Evolutionary conservation across 768 basidiomycete genomes (phyloP), one percentile per base, ranked within the genome.

Genomic region (Phylloporus arenicola): DNA sequence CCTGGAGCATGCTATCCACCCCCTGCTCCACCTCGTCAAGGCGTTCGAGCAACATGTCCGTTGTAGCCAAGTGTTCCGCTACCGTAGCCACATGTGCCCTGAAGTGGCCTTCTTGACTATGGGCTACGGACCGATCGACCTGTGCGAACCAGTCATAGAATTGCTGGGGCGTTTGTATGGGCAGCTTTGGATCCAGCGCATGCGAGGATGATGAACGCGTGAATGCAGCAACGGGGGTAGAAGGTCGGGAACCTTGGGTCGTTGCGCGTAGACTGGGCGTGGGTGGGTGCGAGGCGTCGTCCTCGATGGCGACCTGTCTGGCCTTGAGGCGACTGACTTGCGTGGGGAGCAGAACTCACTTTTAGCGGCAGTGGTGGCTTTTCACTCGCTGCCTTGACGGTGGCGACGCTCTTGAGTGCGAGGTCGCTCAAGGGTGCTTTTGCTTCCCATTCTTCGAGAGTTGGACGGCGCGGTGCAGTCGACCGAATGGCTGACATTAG

Each of bases 91-190:
- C 79, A 67, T 97, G 89, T 1, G 84, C 82, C 22, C 91, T 79
- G 65, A 96, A 97, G 63, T 93, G 86, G 6, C 91, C 83, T 61
- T 97, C 95, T 62, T 98, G 95, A 52, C 88, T 88, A 60, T 92
- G 92, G 8, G 92, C 87, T 33, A 96, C 90, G 3, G 88, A 87
- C 14, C 87, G 78, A 56, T 96, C 93, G 47, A 99, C 83, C 35
- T 88, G 76, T 4, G 90, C 77, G 67, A 93, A 95, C 86, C 93
- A 96, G 70, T 98, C 95, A 64, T 94, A 92, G 69, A 99, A 95
- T 57, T 97, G 92, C 60, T 98, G 92, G 1, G 93, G 86, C 0
- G 92, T 95, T 54, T 86, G 80, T 34, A 98, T 84, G 5, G 89
- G 85, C 35, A 82, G 78, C 44, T 78, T 80, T 3, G 90, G 88